A percentile compares a stretch with the other conserved stretches of the same genome.
These are phyloP conservation scores for Glebionis coronaria DNA, from an alignment of 129 eudicot species.

Conservation along the genomic window DNA sequence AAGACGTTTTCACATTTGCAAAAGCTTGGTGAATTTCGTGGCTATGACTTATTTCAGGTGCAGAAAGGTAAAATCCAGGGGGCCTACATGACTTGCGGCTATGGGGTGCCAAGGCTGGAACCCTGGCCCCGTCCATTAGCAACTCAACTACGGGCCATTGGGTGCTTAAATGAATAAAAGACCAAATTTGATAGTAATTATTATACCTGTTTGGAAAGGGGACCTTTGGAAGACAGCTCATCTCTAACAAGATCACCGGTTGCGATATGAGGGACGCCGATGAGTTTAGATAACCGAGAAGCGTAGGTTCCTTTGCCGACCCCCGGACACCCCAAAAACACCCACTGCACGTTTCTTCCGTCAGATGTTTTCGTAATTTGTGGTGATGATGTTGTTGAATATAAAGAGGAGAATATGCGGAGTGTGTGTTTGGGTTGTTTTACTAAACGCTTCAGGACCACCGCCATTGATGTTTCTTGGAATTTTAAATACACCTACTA, in stretches of 20 bases:
- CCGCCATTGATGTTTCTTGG: conserved; percentile 51
- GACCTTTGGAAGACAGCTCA: conserved; percentile 62
- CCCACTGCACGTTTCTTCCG: conserved; percentile 75
- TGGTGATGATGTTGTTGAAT: conserved; percentile 33
- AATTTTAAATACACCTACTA: conserved; percentile 6
- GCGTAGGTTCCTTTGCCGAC: conserved; percentile 98
- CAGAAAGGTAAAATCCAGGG: too few species aligned
- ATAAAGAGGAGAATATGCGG: conserved; percentile 20
- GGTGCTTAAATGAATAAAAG: too few species aligned
- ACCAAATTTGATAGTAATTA: too few species aligned
- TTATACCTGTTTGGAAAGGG: too few species aligned
- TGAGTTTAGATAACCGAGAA: conserved; percentile 65
- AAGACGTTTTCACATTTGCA: not conserved
- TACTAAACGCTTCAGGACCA: conserved; percentile 55
- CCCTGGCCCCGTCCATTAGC: too few species aligned
- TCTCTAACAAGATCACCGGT: conserved; percentile 95
- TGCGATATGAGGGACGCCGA: conserved; percentile 85
- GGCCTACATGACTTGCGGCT: too few species aligned
- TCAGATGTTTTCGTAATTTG: conserved; percentile 5
- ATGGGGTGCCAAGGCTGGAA: too few species aligned
- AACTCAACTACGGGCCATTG: too few species aligned
- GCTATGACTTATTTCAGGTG: too few species aligned
- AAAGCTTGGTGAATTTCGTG: too few species aligned
- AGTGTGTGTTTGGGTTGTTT: conserved; percentile 22
- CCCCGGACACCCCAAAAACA: conserved; percentile 91